Conservation (phyloP, 202 grass and related monocot species). For the Carex arenaria region DNA sequence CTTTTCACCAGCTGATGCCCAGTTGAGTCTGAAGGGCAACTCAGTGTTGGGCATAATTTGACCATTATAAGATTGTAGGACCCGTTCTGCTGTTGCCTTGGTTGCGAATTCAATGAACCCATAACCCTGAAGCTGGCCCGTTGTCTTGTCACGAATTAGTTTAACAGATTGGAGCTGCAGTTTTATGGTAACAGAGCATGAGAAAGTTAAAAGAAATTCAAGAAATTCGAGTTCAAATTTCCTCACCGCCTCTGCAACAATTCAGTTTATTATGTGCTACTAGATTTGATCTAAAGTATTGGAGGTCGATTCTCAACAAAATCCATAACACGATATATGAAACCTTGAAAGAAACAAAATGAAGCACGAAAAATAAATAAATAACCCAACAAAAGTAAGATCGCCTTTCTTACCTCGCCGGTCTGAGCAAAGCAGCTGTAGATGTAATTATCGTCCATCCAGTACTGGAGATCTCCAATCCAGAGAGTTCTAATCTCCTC, state of each 20-base stretch:
- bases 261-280: not conserved
- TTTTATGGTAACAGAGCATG: not conserved
- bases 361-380: not conserved
- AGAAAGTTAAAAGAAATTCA: not conserved
- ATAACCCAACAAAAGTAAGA: constrained; percentile 1
- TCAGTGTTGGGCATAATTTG: constrained; percentile 86
- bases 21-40: constrained; percentile 69
- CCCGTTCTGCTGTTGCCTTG: constrained; percentile 60
- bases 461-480: constrained; percentile 86
- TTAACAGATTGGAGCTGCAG: constrained; percentile 69
- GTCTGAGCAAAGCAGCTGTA: constrained; percentile 51
- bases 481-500: constrained; percentile 84
- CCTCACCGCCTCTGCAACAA: not conserved
- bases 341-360: not conserved
- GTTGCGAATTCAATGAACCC: constrained; percentile 85
- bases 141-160: constrained; percentile 80
- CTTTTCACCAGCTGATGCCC: constrained; percentile 92
- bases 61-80: constrained; percentile 76
- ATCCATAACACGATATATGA: not conserved
- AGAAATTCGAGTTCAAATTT: not conserved
- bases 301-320: not conserved
- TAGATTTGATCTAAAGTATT: not conserved
- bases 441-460: constrained; percentile 94
- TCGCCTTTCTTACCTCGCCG: constrained; percentile 52
- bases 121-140: constrained; percentile 81